Conservation (phyloP, 768 basidiomycete species). For the Exidia glandulosa region DNA sequence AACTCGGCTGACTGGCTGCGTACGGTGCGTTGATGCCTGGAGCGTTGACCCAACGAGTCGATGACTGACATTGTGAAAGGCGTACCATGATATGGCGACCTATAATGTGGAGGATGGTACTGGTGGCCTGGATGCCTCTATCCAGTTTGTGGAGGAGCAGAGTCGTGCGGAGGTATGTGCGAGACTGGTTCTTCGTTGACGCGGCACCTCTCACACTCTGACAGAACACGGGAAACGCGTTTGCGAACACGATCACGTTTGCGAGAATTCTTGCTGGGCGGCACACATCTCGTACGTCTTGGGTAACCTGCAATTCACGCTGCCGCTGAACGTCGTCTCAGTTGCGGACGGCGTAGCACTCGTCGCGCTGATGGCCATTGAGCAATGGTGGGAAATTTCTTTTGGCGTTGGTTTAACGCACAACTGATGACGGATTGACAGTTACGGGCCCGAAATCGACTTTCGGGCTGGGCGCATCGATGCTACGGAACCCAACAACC, state of each 20-base stretch:
- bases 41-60: too few species aligned
- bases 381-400: conserved; percentile 19
- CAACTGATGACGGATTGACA: background rate
- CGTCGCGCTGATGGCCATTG: conserved; percentile 27
- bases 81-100: conserved; percentile 33
- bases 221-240: conserved; percentile 34
- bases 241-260: conserved; percentile 32
- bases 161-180: conserved; percentile 14
- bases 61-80: background rate
- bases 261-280: conserved; percentile 26
- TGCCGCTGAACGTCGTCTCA: conserved; percentile 7
- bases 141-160: conserved; percentile 34
- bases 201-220: background rate
- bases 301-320: background rate
- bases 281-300: conserved; percentile 30
- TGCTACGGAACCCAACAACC: conserved; percentile 25
- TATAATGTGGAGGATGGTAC: conserved; percentile 32
- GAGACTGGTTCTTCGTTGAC: background rate
- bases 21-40: background rate
- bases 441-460: conserved; percentile 33
- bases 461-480: conserved; percentile 33
- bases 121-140: conserved; percentile 39
- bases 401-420: background rate
- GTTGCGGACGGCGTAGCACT: conserved; percentile 36
- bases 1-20: background rate